Percentiles rank a stretch among this genome's conserved stretches.
These are phyloP conservation scores for Malbranchea zuffiana DNA, from an alignment of 2,329 filamentous ascomycete species.

Conservation along the genomic window DNA sequence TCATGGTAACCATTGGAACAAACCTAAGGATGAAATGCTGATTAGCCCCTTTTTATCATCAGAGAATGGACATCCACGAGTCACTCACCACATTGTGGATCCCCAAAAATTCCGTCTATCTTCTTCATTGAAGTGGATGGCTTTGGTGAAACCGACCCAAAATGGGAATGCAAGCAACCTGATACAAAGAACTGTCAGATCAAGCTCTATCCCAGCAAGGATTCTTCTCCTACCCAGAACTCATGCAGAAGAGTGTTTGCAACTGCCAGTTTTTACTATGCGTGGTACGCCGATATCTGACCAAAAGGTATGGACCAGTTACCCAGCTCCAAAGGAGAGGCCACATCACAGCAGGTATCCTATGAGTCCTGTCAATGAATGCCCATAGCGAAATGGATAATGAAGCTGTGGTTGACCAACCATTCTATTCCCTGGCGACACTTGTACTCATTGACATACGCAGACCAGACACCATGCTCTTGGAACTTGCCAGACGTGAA, in stretches of 20 bases:
- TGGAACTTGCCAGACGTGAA: conserved; percentile 53
- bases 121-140: too few relatives aligned
- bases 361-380: conserved; percentile 16
- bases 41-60: conserved; percentile 1
- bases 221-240: conserved; percentile 30
- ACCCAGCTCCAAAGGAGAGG: conserved; percentile 55
- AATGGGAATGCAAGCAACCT: conserved; percentile 50
- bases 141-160: conserved; percentile 48
- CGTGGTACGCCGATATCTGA: conserved; percentile 45
- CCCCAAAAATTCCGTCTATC: too few relatives aligned
- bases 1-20: conserved; percentile 45
- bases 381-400: not conserved
- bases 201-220: too few relatives aligned
- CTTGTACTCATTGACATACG: conserved; percentile 32
- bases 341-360: conserved; percentile 54
- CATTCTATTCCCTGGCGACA: conserved; percentile 50
- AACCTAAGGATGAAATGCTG: conserved; percentile 22
- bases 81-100: conserved; percentile 7
- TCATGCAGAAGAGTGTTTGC: conserved; percentile 42
- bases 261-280: conserved; percentile 53
- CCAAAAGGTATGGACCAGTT: conserved; percentile 50
- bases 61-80: conserved; percentile 2
- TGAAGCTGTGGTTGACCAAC: conserved; percentile 25
- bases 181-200: too few relatives aligned
- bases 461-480: conserved; percentile 43